Base-by-base conservation (phyloP, 2,329 filamentous ascomycete genomes). In the Fusarium multiceps region DNA sequence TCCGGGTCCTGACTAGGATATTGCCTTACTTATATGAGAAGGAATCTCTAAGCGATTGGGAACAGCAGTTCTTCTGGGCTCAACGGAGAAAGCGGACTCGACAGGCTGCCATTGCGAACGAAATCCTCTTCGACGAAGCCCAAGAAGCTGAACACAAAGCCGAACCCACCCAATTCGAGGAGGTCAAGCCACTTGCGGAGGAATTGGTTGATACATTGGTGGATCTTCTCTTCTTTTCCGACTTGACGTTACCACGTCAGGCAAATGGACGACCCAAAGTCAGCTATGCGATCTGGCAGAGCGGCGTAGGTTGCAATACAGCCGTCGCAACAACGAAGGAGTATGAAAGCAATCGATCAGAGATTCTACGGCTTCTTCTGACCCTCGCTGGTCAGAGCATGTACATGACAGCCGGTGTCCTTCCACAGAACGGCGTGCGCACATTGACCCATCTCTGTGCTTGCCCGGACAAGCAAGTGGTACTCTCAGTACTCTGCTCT, bases 211-310 rank as follows among this genome's bases (percentile, higher is more conserved):
- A 98, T 76, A 94, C 93, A 1, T 84, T 98, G 55, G 82, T 96
- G 63, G 94, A 98, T 76, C 83, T 98, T 55, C 86, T 98, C 43
- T 99, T 99, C 86, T 97, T 93, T 78, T 90, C 92, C 11, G 93
- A 94, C 58, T 92, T 99, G 75, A 97, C 95, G 0, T 87, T 98
- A 18, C 93, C 95, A 12, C 88, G 86, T 61, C 87, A 92, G 43
- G 86, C 89, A 16, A 86, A 89, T 59, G 88, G 89, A 56, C 93
- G 92, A 76, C 87, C 88, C 68, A 97, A 96, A 78, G 92, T 98
- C 59, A 92, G 91, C 10, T 97, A 96, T 80, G 92, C 93, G 56
- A 98, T 99, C 78, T 99, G 96, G 96, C 94, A 98, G 82, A 98
- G 93, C 77, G 96, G 96, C 49, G 95, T 99, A 30, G 96, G 96